Evolutionary conservation across 768 basidiomycete species (phyloP), one percentile per base, ranked within the genome.

Genomic region (Boletus sp.): DNA sequence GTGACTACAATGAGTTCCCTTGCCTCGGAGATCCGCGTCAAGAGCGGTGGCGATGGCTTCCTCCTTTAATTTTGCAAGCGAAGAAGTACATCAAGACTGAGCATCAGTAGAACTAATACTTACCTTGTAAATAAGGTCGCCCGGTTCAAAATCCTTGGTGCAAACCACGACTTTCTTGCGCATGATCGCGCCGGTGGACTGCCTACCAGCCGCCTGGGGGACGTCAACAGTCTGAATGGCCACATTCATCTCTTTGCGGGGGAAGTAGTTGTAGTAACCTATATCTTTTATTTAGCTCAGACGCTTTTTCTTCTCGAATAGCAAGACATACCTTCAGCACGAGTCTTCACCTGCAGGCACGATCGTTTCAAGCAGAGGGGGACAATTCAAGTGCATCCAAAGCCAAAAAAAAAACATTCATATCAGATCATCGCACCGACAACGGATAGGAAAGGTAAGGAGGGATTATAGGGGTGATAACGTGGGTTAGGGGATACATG

Each of bases 191-290:
- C 51, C 47, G 3, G 47, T 39, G 14, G 58, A 35, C 58, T 64
- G 60, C 17, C 13, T 44, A 29, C 44, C 63, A 35, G 43, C 38
- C 17, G 61, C 60, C 15, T 62, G 62, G 32, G 66, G 54, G 9
- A 67, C 47, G 14, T 73, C 60, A n/a, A 71, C 43, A 25, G 58
- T 61, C 49, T 83, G 76, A 37, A 90, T 74, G n/a, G 77, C 73
- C 37, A 91, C 87, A 63, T 88, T 86, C 76, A 78, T 83, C 29
- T 73, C 76, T 67, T 83, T 83, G 30, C 83, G 82, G n/a, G 90
- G 90, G 77, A 93, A 93, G 53, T 69, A 69, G 38, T 88, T 74
- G 65, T 87, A 90, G 68, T 92, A 93, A 53, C 84, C 90, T 91
- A 70, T 63, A 30, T 35, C 48, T 54, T 47, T 54, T 29, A 32